Conservation (phyloP, 208 protist genomes). For the Borovskyia barvae region DNA sequence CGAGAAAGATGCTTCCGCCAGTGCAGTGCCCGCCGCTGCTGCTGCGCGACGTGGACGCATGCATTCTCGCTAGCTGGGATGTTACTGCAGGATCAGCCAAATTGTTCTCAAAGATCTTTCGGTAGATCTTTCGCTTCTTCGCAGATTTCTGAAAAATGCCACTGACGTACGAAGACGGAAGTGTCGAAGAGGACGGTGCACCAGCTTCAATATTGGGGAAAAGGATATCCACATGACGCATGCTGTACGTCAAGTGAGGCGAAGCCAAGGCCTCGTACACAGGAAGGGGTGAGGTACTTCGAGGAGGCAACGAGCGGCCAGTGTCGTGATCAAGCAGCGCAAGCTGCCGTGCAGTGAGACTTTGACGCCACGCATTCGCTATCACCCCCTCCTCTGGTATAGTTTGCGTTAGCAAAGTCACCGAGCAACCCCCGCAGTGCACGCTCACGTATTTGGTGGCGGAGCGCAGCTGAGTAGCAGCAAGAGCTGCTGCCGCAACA, state of each 20-base stretch:
- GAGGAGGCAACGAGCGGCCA: neutral
- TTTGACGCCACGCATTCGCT: slow-evolving; percentile 17
- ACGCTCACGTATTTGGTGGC: slow-evolving; percentile 20
- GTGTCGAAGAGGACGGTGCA: neutral
- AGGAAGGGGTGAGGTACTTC: neutral
- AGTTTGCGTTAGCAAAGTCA: slow-evolving; percentile 18
- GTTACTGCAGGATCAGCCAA: slow-evolving; percentile 18
- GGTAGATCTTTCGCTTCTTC: slow-evolving; percentile 25
- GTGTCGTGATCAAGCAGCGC: neutral
- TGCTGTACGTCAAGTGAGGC: slow-evolving; percentile 29
- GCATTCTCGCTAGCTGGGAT: neutral
- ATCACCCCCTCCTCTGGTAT: slow-evolving; percentile 5
- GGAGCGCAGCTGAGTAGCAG: slow-evolving; percentile 6
- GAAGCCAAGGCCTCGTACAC: slow-evolving; percentile 24
- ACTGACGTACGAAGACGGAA: neutral
- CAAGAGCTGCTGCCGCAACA: slow-evolving; percentile 3
- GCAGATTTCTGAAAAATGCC: slow-evolving; percentile 15
- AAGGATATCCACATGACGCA: slow-evolving; percentile 28
- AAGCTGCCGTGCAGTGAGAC: slow-evolving; percentile 10
- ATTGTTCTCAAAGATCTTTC: slow-evolving; percentile 28
- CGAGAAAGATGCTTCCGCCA: slow-evolving; percentile 16
- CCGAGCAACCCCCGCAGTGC: slow-evolving; percentile 23
- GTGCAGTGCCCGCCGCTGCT: neutral
- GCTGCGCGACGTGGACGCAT: neutral
- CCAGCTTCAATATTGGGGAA: slow-evolving; percentile 29